Base-by-base conservation (phyloP, 2,329 filamentous ascomycete species). In the Epichloe baconii region DNA sequence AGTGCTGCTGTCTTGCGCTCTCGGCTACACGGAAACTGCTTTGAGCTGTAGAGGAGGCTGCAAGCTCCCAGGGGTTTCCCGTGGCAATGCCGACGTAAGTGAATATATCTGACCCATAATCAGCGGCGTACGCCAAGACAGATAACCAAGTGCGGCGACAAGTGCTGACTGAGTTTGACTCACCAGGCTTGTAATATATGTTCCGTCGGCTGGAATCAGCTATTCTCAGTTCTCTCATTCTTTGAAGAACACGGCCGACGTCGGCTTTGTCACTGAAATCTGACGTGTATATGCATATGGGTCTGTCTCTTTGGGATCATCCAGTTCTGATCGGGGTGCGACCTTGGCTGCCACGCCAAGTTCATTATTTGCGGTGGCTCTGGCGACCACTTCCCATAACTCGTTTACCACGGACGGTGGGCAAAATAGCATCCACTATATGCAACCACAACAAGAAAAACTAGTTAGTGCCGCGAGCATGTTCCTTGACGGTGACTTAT, bases 121-220 rank as follows among this genome's bases (percentile, higher is more conserved):
- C 48, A 35, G 41, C 31, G 7, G 12, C 58, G 56, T 44, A 4
- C 35, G 34, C 21, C 15, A 19, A 38, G 10, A 15, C 11, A 8
- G 5, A 15, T n/a, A 12, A 5, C 21, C 34, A 8, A 3, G 5
- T 44, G 5, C 12, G 34, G 34, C 26, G 11, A 26, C 10, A 11
- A 11, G 7, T 7, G 36, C 23, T 4, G 26, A 12, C 23, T 4
- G 15, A 40, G 12, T 10, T 36, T 17, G 5, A 78, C 64, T 72
- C 63, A 76, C 85, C 83, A 58, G 77, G 78, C 62, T 94, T 94
- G 69, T 94, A 95, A 64, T 87, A 91, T 47, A 93, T 81, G 1
- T 72, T 68, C 44, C 68, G 70, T 4, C 65, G 65, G 47, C 56
- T 66, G 19, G 63, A 53, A 36, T 71, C 70, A 48, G 84, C 71